Conservation (phyloP, 2,329 filamentous ascomycete species). For the Laburnicola sp. region DNA sequence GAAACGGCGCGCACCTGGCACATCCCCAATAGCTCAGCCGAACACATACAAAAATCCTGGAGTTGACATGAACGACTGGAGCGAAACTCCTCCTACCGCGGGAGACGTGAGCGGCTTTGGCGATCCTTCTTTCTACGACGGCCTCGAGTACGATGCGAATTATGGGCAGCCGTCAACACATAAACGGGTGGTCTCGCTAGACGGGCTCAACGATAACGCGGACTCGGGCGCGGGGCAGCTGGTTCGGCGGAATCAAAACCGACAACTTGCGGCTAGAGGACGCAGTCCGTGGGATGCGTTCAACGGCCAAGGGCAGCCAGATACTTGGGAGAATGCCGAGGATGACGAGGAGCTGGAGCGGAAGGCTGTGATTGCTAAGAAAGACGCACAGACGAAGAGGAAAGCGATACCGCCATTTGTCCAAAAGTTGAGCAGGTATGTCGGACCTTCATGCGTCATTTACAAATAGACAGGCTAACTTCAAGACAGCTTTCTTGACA, state of each 20-base stretch:
- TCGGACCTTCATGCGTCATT: neutral
- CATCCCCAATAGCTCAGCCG: conserved; percentile 65
- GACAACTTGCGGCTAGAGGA: conserved; percentile 49
- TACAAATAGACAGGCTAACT: conserved; percentile 20
- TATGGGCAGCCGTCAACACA: conserved; percentile 24
- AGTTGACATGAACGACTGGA: conserved; percentile 44
- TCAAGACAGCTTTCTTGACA: conserved; percentile 77
- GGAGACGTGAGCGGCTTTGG: conserved; percentile 36
- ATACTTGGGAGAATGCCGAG: conserved; percentile 63
- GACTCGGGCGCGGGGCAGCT: conserved; percentile 47
- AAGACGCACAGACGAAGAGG: conserved; percentile 83
- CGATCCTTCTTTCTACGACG: conserved; percentile 45
- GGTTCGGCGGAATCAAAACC: conserved; percentile 51
- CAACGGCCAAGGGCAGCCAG: conserved; percentile 48
- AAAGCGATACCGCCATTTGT: conserved; percentile 98
- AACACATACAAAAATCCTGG: conserved; percentile 52
- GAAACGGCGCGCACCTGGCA: conserved; percentile 75
- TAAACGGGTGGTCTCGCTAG: conserved; percentile 40
- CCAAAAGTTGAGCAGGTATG: conserved; percentile 94
- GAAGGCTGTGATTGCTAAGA: conserved; percentile 78
- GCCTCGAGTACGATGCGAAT: conserved; percentile 32
- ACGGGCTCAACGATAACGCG: conserved; percentile 30
- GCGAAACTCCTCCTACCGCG: conserved; percentile 26
- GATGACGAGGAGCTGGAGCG: conserved; percentile 79
- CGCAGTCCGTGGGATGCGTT: conserved; percentile 47